Evolutionary conservation across 2,329 filamentous ascomycete genomes (phyloP), one percentile per base, ranked within the genome.

Genomic region (Epichloe sp.): DNA sequence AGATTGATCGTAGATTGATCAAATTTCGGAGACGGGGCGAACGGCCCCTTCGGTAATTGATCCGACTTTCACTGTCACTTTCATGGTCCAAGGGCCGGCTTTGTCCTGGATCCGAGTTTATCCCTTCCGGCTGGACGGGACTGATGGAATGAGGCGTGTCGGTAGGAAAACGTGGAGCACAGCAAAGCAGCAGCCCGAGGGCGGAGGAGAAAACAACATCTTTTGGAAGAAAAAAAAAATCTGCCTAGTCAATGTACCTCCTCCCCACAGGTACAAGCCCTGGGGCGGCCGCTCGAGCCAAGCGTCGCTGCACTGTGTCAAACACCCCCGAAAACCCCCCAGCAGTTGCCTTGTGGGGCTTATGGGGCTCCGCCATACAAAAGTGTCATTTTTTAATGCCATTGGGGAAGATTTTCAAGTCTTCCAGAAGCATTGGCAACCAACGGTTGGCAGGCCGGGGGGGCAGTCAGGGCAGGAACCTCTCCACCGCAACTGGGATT

Each of bases 351-450:
- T 37, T 49, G 48, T 45, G 23, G 23, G 23, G 23, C 23, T 14
- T 12, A 0, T 11, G 26, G 26, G 42, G 42, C 34, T 17, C 34
- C 23, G 36, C 43, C 34, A 36, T 19, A 10, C 23, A 37, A 26
- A 17, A 31, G 19, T 42, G 53, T 53, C 53, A 49, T 21, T 21
- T 4, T 1, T 56, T 58, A 53, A 57, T 59, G 58, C 55, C 57
- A 59, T 58, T 14, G 47, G 26, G 45, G 21, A 56, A 52, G 62
- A 61, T 57, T 54, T 54, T 52, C 45, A 57, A 53, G 48, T 53
- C 60, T 63, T 64, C 63, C 57, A 63, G 62, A 64, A 64, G 60
- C 55, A 58, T 31, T 31, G 26, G 26, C 26, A 49, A 52, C 52
- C n/a, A n/a, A n/a, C n/a, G n/a, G 4, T 34, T 31, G 7, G 26